Base-by-base conservation (phyloP, 140 eudicot species). In the Anethum foeniculum region DNA sequence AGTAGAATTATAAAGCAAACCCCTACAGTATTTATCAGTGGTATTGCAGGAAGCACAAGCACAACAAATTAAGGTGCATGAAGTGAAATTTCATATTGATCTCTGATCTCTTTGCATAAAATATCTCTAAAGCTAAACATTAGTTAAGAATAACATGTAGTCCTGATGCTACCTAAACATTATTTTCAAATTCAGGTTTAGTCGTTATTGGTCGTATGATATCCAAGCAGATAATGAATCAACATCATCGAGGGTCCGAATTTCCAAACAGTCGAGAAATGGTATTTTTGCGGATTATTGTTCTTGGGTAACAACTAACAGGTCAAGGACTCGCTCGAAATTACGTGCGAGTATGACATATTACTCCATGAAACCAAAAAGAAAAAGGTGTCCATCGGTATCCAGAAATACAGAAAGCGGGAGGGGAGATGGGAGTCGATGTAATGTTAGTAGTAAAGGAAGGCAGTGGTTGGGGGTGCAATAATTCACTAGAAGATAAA, bases 401-500 rank as follows among this genome's bases (percentile, higher is more conserved):
- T 52, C 8, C 18, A 54, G 19, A 52, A 19, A 6, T 19, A 54
- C 10, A 18, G 62, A 5, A 54, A 19, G 25, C 27, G 7, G 10
- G 19, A 54, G 62, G 6, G 62, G 71, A n/a, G 68, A 60, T 23
- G 32, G 2, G 32, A 8, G 67, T 30, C 13, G 30, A 0, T 62
- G 69, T 25, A 62, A 62, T 71, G 27, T 0, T 15, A 18, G 46
- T 5, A 36, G 43, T 34, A 34, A 34, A 5, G 46, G 49, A 51
- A 36, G 30, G 30, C 14, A 71, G 54, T 34, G 48, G 76, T 19
- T 34, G 34, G 32, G 77, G 51, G 18, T 23, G 52, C 77, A 73
- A 39, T 73, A 73, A 73, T 73, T 72, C 19, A 72, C 47, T 34
- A 68, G 18, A 71, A 32, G 32, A 72, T 72, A 41, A 72, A 72